A percentile compares a stretch with the other conserved stretches of the same genome.
Evolutionary conservation across 1,284 basidiomycete genomes (phyloP).

Genomic region (Cryptococcus amylolentus): DNA sequence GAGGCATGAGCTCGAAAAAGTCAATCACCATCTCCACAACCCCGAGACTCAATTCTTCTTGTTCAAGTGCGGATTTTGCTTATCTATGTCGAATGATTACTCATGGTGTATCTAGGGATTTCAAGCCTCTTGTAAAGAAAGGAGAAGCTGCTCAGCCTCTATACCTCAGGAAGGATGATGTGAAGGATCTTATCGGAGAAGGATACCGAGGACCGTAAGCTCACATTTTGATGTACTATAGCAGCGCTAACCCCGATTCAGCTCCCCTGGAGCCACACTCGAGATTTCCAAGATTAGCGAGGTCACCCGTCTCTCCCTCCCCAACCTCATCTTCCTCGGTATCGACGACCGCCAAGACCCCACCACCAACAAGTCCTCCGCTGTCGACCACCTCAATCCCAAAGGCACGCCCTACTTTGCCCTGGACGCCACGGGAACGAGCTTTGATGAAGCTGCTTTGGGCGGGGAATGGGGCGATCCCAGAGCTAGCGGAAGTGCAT

Average conservation of each 20-base stretch:
- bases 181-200: slow-evolving; percentile 63
- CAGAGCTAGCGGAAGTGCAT: slow-evolving; percentile 56
- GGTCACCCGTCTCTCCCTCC: slow-evolving; percentile 59
- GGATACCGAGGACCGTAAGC: slow-evolving; percentile 34
- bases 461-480: slow-evolving; percentile 64
- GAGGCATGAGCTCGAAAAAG: slow-evolving; percentile 64
- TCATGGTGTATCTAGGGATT: slow-evolving; percentile 22
- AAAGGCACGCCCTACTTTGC: slow-evolving; percentile 74
- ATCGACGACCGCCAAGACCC: slow-evolving; percentile 62
- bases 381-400: slow-evolving; percentile 61
- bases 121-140: slow-evolving; percentile 42
- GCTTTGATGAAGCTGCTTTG: slow-evolving; percentile 49
- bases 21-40: slow-evolving; percentile 63
- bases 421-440: slow-evolving; percentile 61
- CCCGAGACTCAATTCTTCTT: slow-evolving; percentile 67
- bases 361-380: slow-evolving; percentile 52
- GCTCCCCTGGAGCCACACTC: not conserved
- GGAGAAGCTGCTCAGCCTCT: slow-evolving; percentile 54
- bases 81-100: not conserved
- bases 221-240: not conserved
- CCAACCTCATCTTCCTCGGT: slow-evolving; percentile 67
- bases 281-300: slow-evolving; percentile 54
- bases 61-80: slow-evolving; percentile 54
- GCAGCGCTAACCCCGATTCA: not conserved
- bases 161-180: slow-evolving; percentile 56